A percentile compares a stretch with the other conserved stretches of the same genome.
Conservation (phyloP, 768 basidiomycete genomes). For the Peribolospora baueri region DNA sequence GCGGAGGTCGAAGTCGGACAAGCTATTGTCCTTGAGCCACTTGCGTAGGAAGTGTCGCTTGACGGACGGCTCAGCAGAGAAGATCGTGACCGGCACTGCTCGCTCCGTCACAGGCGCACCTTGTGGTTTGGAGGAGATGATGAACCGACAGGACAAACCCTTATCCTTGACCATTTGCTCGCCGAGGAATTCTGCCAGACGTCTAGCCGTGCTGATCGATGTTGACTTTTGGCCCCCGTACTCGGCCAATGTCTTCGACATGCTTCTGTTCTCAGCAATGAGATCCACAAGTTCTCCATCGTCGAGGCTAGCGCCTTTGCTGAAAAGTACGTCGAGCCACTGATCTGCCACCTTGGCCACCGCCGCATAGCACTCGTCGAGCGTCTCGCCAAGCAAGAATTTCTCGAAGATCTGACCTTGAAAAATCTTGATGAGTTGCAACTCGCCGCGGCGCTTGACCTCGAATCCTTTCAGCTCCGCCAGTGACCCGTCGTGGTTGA, state of each 20-base stretch:
- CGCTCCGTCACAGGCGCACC: conserved; percentile 93
- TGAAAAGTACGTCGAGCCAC: conserved; percentile 89
- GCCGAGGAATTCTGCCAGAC: conserved; percentile 88
- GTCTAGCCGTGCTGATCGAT: conserved; percentile 82
- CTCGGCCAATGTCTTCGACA: conserved; percentile 88
- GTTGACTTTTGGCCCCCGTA: conserved; percentile 94
- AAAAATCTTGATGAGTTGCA: conserved; percentile 98
- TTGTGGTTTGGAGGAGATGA: conserved; percentile 78
- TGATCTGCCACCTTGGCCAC: conserved; percentile 85
- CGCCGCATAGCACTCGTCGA: conserved; percentile 80
- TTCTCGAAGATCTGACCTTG: conserved; percentile 96
- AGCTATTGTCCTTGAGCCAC: conserved; percentile 84
- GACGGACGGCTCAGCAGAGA: conserved; percentile 76
- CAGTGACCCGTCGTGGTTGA: conserved; percentile 90
- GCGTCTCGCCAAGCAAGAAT: conserved; percentile 76
- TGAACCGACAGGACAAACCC: conserved; percentile 93
- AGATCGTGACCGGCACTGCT: conserved; percentile 89
- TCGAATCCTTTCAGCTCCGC: conserved; percentile 98
- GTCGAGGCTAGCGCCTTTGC: conserved; percentile 51
- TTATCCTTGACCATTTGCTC: conserved; percentile 99
- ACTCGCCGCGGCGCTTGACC: conserved; percentile 87
- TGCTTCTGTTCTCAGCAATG: conserved; percentile 93
- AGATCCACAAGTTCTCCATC: conserved; percentile 91
- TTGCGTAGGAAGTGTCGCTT: conserved; percentile 75
- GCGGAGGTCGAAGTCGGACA: conserved; percentile 68